These are phyloP conservation scores for Sugiyamaella grinbergsii DNA, from an alignment of 1,139 yeast species.

Conservation along the genomic window DNA sequence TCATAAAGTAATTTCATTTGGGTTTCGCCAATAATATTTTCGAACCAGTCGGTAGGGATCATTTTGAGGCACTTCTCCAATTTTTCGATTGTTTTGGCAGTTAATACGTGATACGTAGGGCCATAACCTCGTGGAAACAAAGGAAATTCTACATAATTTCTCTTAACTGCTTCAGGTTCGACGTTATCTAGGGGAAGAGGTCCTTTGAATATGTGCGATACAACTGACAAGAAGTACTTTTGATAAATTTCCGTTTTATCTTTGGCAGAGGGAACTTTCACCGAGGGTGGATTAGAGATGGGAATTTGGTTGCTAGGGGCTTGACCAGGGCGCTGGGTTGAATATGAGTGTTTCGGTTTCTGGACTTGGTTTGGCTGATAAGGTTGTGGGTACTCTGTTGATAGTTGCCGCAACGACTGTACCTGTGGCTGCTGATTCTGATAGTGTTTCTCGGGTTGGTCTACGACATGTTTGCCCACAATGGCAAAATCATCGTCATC, in stretches of 20 bases:
- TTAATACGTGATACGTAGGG: conserved; percentile 3
- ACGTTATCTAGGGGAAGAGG: neutral
- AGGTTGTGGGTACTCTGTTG: no score
- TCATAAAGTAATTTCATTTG: conserved; percentile 4
- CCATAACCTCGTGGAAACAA: conserved; percentile 9
- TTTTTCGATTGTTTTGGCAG: conserved; percentile 2
- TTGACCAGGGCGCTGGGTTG: no score
- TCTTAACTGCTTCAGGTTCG: neutral
- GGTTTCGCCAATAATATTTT: neutral
- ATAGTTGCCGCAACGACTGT: neutral
- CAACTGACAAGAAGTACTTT: conserved; percentile 1
- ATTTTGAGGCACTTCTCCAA: conserved; percentile 6
- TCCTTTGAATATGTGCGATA: neutral
- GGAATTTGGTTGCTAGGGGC: no score
- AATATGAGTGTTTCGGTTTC: no score
- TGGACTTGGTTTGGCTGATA: no score
- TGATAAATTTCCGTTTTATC: conserved; percentile 1
- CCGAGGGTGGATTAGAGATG: neutral
- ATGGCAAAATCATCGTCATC: conserved; percentile 12
- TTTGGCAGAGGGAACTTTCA: neutral
- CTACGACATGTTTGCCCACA: neutral
- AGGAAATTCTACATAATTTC: neutral
- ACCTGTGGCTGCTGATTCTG: neutral
- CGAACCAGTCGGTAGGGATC: conserved; percentile 8
- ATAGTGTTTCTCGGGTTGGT: neutral